A percentile compares a stretch with the other conserved stretches of the same genome.
Evolutionary conservation across 768 basidiomycete genomes (phyloP).

Genomic region (Suillus hirtellus): DNA sequence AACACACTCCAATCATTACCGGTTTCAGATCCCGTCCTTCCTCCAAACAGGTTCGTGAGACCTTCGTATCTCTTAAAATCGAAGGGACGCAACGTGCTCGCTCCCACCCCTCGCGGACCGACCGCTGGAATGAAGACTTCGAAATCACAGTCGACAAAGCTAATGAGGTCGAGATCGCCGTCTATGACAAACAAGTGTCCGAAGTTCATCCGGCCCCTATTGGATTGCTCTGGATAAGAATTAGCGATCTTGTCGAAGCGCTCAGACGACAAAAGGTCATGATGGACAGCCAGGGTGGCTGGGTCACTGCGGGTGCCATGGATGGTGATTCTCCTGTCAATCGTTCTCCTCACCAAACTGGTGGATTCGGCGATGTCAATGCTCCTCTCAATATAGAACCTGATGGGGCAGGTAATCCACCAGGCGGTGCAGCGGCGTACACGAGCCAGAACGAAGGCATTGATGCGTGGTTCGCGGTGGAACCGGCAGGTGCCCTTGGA

Average conservation of each 20-base stretch:
- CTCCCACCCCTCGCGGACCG: conserved; percentile 90
- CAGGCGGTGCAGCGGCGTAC: conserved; percentile 28
- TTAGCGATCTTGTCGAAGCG: conserved; percentile 93
- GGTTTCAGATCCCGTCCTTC: conserved; percentile 69
- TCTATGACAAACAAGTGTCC: conserved; percentile 89
- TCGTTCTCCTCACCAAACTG: conserved; percentile 51
- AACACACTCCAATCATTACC: conserved; percentile 79
- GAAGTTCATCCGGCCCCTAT: conserved; percentile 85
- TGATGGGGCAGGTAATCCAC: conserved; percentile 29
- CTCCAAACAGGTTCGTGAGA: conserved; percentile 77
- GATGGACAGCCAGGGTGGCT: conserved; percentile 84
- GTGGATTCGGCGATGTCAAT: conserved; percentile 47
- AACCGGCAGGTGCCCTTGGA: conserved; percentile 92
- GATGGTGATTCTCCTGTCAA: conserved; percentile 54
- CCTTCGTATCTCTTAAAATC: conserved; percentile 91
- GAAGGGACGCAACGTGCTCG: conserved; percentile 93
- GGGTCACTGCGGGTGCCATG: conserved; percentile 96
- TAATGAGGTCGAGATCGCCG: conserved; percentile 95
- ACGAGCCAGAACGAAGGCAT: conserved; percentile 67
- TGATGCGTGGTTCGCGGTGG: conserved; percentile 96
- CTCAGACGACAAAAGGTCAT: conserved; percentile 89
- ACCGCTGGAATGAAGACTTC: conserved; percentile 98
- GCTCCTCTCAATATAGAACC: conserved; percentile 40
- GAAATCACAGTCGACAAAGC: conserved; percentile 97
- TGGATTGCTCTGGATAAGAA: conserved; percentile 91